Evolutionary conservation across 2,329 filamentous ascomycete species (phyloP), one percentile per base, ranked within the genome.

Genomic region (Pseudopithomyces chartarum): DNA sequence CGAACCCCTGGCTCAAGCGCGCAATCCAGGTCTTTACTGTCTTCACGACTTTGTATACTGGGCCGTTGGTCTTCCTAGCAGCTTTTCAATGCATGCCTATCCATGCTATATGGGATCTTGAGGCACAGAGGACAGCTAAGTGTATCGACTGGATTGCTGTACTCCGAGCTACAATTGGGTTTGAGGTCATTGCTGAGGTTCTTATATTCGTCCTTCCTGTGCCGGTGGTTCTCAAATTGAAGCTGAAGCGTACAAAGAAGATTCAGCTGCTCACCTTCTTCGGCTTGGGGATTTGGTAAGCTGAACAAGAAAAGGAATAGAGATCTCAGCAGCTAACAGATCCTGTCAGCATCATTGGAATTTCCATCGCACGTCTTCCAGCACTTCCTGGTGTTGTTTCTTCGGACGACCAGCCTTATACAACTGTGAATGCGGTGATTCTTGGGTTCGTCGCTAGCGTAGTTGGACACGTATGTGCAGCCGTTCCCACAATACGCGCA

Each of bases 81-180:
- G 32, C 32, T 7, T 38, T 49, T 13, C 46, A 49, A 19, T 49
- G 46, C 19, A 38, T 36, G 17, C 46, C 46, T 11, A 23, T 49
- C 4, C 46, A 22, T 11, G 46, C 46, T 20, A 8, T 49, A 34
- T 49, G 46, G 46, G 46, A 49, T n/a, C 46, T 49, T 12, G 46
- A 49, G 23, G 46, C 46, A 22, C 33, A 49, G 32, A 33, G 22
- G 17, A 36, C 29, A 10, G 46, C 46, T 7, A 33, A 38, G 26
- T 49, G 46, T 22, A 49, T 49, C n/a, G 46, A 49, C 38, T 49
- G 36, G 32, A 49, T 49, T 23, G 46, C 29, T 26, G 36, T 49
- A 3, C 32, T 49, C 15, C 34, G 36, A 38, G 46, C 46, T 11
- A 49, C 46, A 8, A n/a, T 49, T 3, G 46, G 19, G 11, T 49